These are phyloP conservation scores for Rubia peregrina DNA, from an alignment of 305 asterid species.

Conservation along the genomic window DNA sequence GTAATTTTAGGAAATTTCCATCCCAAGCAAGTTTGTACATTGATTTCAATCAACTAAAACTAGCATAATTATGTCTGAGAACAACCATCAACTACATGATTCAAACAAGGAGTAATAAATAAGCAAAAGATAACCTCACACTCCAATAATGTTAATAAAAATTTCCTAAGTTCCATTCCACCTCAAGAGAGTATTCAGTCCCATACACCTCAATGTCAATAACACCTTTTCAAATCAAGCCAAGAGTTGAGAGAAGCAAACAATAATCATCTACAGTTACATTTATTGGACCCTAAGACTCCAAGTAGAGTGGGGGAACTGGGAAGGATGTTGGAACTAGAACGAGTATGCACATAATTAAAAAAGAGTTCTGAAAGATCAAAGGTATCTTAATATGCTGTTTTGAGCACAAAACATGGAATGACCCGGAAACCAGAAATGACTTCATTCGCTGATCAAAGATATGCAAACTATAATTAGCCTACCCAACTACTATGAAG, in stretches of 20 bases:
- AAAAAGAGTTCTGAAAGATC: neutral
- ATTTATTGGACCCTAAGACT: neutral
- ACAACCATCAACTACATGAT: neutral
- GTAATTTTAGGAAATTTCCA: neutral
- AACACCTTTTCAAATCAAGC: neutral
- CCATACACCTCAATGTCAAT: neutral
- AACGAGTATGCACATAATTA: neutral
- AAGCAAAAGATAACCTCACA: too few species aligned
- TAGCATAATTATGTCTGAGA: neutral
- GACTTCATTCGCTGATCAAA: slow-evolving; percentile 1
- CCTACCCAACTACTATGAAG: neutral
- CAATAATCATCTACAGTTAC: neutral
- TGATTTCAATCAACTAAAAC: neutral
- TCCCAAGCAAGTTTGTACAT: neutral
- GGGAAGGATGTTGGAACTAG: neutral
- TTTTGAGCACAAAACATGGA: neutral
- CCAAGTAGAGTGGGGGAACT: neutral
- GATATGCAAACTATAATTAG: neutral
- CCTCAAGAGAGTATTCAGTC: too few species aligned
- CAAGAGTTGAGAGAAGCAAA: neutral
- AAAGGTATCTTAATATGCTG: neutral
- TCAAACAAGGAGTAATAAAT: neutral
- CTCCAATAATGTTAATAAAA: too few species aligned
- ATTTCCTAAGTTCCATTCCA: too few species aligned
- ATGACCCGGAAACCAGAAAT: neutral